Evolutionary conservation across 2,329 filamentous ascomycete genomes (phyloP).

Genomic region (Fusarium floridanum): DNA sequence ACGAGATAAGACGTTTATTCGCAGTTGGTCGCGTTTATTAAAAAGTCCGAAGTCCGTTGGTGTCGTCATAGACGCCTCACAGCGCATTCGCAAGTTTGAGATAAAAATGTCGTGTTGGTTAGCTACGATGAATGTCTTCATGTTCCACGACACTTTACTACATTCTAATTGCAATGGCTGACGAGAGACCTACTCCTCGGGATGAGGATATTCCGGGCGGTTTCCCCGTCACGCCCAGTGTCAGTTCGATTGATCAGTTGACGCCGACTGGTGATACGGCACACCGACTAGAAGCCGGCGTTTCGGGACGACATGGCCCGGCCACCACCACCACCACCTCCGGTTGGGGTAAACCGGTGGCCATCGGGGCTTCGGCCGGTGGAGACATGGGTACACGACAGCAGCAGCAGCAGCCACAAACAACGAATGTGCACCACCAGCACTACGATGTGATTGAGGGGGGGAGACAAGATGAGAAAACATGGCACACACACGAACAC

Average conservation of each 20-base stretch:
- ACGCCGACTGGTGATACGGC: conserved; percentile 18
- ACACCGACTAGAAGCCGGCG: conserved; percentile 28
- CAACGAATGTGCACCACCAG: neutral
- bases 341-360: conserved; percentile 5
- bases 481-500: neutral
- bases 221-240: conserved; percentile 42
- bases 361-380: neutral
- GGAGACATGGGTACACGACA: conserved; percentile 1
- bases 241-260: conserved; percentile 21
- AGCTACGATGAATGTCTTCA: neutral
- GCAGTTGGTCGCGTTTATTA: conserved; percentile 15
- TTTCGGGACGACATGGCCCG: conserved; percentile 12
- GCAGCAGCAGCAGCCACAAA: neutral
- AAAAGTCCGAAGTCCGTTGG: conserved; percentile 35
- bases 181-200: conserved; percentile 39
- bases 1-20: neutral
- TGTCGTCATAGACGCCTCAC: conserved; percentile 37
- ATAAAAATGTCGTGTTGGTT: neutral
- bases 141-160: neutral
- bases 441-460: neutral
- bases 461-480: neutral
- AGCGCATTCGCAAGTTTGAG: neutral
- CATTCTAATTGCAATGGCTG: conserved; percentile 27
- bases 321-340: conserved; percentile 7
- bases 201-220: conserved; percentile 46